Evolutionary conservation across 768 basidiomycete genomes (phyloP).

Genomic region (Neoboletus subvelutipes): DNA sequence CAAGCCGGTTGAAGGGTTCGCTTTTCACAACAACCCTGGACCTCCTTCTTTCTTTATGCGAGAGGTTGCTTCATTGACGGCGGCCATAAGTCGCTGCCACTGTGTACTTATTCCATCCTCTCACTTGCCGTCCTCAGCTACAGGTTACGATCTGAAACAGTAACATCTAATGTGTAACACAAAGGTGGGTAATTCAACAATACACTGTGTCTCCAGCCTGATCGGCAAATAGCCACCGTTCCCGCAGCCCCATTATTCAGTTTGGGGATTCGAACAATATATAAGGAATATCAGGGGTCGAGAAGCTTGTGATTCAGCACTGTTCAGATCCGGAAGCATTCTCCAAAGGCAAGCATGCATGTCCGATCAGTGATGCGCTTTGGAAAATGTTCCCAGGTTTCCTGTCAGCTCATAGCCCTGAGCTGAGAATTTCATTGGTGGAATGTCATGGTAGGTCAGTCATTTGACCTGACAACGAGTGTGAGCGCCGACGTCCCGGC

Average conservation of each 20-base stretch:
- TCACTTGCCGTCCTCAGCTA: neutral
- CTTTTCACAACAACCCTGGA: neutral
- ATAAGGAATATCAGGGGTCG: neutral
- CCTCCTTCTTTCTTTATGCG: neutral
- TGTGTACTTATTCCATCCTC: neutral
- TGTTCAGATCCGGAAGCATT: neutral
- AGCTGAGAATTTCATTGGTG: neutral
- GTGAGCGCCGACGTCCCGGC: neutral
- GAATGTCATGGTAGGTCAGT: neutral
- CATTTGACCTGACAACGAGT: neutral
- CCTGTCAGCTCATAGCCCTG: too few species aligned
- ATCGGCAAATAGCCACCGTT: neutral
- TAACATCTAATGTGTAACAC: neutral
- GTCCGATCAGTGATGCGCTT: neutral
- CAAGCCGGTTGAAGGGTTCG: neutral
- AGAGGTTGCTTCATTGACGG: neutral
- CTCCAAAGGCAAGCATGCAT: neutral
- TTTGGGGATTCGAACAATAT: neutral
- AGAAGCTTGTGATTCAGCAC: neutral
- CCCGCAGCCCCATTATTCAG: neutral
- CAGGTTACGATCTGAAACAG: neutral
- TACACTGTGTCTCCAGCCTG: neutral
- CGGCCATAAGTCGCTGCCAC: neutral
- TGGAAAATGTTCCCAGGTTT: neutral
- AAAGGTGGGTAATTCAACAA: neutral